Percentiles rank a stretch among this genome's conserved stretches.
These are phyloP conservation scores for Fusarium marasasianum DNA, from an alignment of 2,329 filamentous ascomycete species.

Conservation along the genomic window DNA sequence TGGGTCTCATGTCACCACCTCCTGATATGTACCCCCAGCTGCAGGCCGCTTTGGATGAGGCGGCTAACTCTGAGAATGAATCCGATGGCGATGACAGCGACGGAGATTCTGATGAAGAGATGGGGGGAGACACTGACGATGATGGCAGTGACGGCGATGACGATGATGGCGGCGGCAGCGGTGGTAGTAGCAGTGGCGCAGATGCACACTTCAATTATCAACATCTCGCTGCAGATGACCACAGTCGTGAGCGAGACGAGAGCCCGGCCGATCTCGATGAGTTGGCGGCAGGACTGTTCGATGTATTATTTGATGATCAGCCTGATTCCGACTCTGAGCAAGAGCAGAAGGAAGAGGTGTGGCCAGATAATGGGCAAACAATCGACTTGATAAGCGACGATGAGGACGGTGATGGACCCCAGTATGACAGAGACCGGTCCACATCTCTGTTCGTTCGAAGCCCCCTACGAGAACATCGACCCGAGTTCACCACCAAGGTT, in stretches of 20 bases:
- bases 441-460: constrained; percentile 17
- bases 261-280: neutral
- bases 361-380: neutral
- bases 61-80: neutral
- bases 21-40: constrained; percentile 10
- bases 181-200: neutral
- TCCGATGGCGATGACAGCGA: neutral
- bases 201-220: neutral
- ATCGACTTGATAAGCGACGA: constrained; percentile 12
- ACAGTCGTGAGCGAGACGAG: neutral
- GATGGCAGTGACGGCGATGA: neutral
- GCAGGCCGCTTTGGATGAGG: neutral
- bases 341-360: neutral
- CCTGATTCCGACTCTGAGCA: neutral
- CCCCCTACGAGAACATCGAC: neutral
- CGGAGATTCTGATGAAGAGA: neutral
- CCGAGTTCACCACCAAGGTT: constrained; percentile 2
- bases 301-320: neutral
- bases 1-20: neutral
- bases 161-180: neutral
- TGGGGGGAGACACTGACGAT: constrained; percentile 3
- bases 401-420: neutral
- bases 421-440: neutral
- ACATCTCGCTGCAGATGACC: neutral
- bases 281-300: neutral